phyloP scores from a whole-genome alignment of 352 stramenopile species.

The Pythium phragmiticola region DNA sequence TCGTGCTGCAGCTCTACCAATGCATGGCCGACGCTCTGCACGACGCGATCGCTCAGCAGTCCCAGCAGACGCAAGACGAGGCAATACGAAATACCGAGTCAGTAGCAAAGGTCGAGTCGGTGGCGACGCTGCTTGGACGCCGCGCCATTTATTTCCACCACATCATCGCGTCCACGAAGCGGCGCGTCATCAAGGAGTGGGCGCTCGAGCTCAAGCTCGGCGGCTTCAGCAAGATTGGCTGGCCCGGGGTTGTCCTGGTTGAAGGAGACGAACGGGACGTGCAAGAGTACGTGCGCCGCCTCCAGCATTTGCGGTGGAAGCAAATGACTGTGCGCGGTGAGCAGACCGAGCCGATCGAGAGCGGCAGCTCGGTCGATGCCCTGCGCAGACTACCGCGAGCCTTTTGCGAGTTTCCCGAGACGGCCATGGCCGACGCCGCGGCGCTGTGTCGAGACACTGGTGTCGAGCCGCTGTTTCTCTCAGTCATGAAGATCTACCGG shows the following conservation, averaged over 20 bases:
- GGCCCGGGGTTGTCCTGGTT: conserved; percentile 75
- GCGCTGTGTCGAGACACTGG: conserved; percentile 44
- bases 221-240: conserved; percentile 81
- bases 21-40: conserved; percentile 54
- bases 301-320: conserved; percentile 80
- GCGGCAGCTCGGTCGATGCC: conserved; percentile 26
- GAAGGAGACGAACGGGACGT: conserved; percentile 53
- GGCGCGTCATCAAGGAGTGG: conserved; percentile 69
- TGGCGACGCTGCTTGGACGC: conserved; percentile 36
- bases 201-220: conserved; percentile 61
- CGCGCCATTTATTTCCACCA: conserved; percentile 86
- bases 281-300: conserved; percentile 67
- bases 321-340: conserved; percentile 80
- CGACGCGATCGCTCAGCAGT: not conserved
- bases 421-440: conserved; percentile 64
- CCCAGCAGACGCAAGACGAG: not conserved
- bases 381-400: conserved; percentile 36
- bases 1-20: conserved; percentile 64
- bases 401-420: conserved; percentile 65
- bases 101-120: not conserved
- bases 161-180: conserved; percentile 75
- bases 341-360: conserved; percentile 39
- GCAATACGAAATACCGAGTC: not conserved
- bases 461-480: conserved; percentile 70
- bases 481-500: conserved; percentile 79